phyloP scores from a whole-genome alignment of 306 rosid genomes.

The Acacia crassicarpa region DNA sequence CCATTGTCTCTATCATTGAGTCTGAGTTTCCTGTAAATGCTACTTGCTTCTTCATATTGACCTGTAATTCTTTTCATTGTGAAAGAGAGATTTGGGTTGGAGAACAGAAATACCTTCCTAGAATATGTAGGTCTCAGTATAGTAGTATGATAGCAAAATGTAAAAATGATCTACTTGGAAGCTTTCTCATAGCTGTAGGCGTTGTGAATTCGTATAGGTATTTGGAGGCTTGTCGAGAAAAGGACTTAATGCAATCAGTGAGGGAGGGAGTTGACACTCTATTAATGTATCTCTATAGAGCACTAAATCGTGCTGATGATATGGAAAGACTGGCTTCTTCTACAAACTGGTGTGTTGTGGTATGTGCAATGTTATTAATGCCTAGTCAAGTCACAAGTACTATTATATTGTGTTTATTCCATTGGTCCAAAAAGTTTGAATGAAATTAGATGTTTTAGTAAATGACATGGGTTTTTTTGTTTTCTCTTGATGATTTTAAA shows the following conservation, averaged over 20 bases:
- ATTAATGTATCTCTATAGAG: constrained; percentile 89
- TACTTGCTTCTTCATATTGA: not conserved
- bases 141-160: not conserved
- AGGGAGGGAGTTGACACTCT: constrained; percentile 94
- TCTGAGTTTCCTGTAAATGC: not conserved
- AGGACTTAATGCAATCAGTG: constrained; percentile 55
- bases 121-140: constrained; percentile 15
- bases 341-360: constrained; percentile 86
- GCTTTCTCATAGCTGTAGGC: not conserved
- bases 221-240: constrained; percentile 76
- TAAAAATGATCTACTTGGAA: constrained; percentile 7
- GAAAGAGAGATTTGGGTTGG: not conserved
- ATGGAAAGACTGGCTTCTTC: constrained; percentile 96
- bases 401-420: constrained; percentile 2
- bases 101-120: constrained; percentile 19
- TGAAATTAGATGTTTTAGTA: constrained; percentile 4
- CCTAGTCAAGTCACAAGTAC: constrained; percentile 1
- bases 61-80: not conserved
- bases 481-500: not conserved
- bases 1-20: constrained; percentile 6
- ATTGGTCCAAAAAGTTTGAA: constrained; percentile 23
- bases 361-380: constrained; percentile 46
- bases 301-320: constrained; percentile 66
- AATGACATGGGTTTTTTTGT: constrained; percentile 1
- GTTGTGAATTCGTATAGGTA: constrained; percentile 55